Evolutionary conservation across 495 filamentous ascomycete species (phyloP), one percentile per base, ranked within the genome.

Genomic region (Aspergillus cristatus): DNA sequence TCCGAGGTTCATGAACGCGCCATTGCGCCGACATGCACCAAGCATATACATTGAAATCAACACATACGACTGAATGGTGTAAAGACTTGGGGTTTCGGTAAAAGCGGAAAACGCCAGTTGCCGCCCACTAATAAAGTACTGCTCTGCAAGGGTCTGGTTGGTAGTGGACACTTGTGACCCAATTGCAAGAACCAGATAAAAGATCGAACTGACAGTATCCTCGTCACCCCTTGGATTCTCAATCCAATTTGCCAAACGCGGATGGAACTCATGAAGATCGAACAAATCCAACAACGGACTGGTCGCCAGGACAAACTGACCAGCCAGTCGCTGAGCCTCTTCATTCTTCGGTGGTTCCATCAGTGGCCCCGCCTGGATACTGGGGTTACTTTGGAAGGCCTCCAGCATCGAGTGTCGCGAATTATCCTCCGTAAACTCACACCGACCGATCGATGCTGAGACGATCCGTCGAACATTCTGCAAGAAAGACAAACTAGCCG

Each of bases 381-480:
- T 58, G 3, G 60, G 57, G 17, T 62, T 67, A 22, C 56, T 63
- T 15, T 63, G 62, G 15, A 62, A 64, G 1, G 71, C 74, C 48
- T 86, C 81, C 37, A 79, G 56, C 56, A 87, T 81, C 16, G 74
- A 75, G 51, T 85, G 79, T 31, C 81, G 67, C 35, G 70, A 72
- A 12, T 77, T 81, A 45, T 86, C 82, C 32, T 74, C 62, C 7
- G 81, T 85, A 38, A 87, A 86, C 4, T 71, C 65, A 7, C 78
- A 82, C 2, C 71, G 50, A 4, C 82, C 81, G 15, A 75, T 74
- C 11, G 75, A 74, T 32, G 69, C 78, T 26, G 76, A 76, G 10
- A 87, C 79, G 40, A 86, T 80, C 47, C 82, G 78, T 22, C 81
- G 78, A 28, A 86, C 72, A 40, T 81, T 68, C 45, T 84, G 79